Conservation (phyloP, 768 basidiomycete genomes). For the Chalciporus pseudorubinellus region DNA sequence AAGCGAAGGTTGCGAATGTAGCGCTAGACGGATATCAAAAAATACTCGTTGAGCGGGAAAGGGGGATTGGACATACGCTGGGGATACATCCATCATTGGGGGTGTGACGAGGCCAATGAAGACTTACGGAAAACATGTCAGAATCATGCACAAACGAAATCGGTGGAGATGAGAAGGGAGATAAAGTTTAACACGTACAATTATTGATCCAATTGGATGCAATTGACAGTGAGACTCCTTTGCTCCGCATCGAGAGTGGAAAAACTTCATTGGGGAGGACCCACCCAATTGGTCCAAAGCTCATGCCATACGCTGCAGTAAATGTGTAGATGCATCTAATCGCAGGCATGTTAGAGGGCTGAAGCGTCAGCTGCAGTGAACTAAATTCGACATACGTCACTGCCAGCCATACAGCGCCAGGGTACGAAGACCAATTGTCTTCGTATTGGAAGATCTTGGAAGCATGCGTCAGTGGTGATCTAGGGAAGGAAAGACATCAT, state of each 20-base stretch:
- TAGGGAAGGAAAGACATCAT: conserved; percentile 3
- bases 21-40: conserved; percentile 36
- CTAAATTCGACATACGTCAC: conserved; percentile 47
- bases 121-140: conserved; percentile 41
- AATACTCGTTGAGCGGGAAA: background rate
- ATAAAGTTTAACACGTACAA: conserved; percentile 40
- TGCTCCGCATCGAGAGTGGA: conserved; percentile 72
- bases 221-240: conserved; percentile 80
- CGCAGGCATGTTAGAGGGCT: background rate
- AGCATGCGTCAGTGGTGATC: background rate
- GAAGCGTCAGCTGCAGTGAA: background rate
- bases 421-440: conserved; percentile 57
- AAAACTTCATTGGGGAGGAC: conserved; percentile 83
- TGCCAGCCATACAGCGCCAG: conserved; percentile 62
- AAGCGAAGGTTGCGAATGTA: conserved; percentile 68
- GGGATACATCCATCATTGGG: conserved; percentile 55
- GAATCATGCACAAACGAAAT: background rate
- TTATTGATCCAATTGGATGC: conserved; percentile 88
- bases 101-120: conserved; percentile 76
- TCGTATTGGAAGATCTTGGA: conserved; percentile 48
- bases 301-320: conserved; percentile 74
- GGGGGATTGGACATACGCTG: conserved; percentile 41
- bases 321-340: conserved; percentile 66
- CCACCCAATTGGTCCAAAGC: conserved; percentile 81
- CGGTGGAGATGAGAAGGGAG: background rate